A percentile compares a stretch with the other conserved stretches of the same genome.
phyloP scores from a whole-genome alignment of 257 asterid genomes.

The Echium plantagineum region DNA sequence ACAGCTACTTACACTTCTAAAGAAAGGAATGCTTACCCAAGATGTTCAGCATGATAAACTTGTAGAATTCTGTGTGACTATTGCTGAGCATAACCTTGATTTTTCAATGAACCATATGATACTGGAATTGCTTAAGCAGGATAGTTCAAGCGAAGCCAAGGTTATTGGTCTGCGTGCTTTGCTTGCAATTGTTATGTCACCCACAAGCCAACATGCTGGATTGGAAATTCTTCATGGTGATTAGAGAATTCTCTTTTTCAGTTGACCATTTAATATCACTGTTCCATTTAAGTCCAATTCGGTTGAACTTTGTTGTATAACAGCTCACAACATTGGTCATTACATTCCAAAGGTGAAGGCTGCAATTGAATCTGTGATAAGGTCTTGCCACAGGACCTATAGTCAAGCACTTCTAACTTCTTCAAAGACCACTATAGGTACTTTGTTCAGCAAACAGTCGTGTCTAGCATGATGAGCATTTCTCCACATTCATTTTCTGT shows the following conservation, averaged over 20 bases:
- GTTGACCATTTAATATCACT: constrained; percentile 10
- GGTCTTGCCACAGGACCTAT: constrained; percentile 77
- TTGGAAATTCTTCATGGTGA: constrained; percentile 95
- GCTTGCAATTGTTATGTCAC: constrained; percentile 98
- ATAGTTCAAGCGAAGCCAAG: constrained; percentile 92
- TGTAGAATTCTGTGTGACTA: constrained; percentile 92
- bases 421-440: constrained; percentile 92
- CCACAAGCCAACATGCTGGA: constrained; percentile 86
- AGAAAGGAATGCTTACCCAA: constrained; percentile 94
- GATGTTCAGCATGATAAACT: constrained; percentile 98
- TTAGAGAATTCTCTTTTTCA: constrained; percentile 17
- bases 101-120: constrained; percentile 94
- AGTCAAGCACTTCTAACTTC: constrained; percentile 95
- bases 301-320: constrained; percentile 21
- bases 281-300: constrained; percentile 7
- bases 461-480: neutral
- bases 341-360: constrained; percentile 96
- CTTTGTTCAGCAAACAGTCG: constrained; percentile 1
- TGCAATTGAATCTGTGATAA: constrained; percentile 85
- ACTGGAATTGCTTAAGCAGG: constrained; percentile 92
- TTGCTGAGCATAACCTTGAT: constrained; percentile 98
- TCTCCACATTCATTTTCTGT: too few species aligned
- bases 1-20: constrained; percentile 81
- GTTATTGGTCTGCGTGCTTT: constrained; percentile 97
- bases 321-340: constrained; percentile 95